Evolutionary conservation across 371 early-diverging fungal species (phyloP), one percentile per base, ranked within the genome.

Genomic region (Apophysomyces trapeziformis): DNA sequence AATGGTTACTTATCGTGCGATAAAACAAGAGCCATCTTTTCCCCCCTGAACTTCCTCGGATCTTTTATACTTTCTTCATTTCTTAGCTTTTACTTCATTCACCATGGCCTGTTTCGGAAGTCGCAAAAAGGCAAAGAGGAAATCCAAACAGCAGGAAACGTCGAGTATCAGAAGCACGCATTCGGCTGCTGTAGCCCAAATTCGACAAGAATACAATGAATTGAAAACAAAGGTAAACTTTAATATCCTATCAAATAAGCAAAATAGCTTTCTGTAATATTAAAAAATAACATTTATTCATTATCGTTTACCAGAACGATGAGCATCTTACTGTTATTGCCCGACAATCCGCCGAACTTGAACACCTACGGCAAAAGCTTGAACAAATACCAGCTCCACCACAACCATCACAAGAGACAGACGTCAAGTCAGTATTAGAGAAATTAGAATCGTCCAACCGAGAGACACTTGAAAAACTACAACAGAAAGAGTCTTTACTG

Each of bases 151-250:
- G 16, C 13, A 11, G n/a, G 18, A 58, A 58, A 13, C 43, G 8
- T 37, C 64, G 47, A 38, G 38, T 54, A 37, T 46, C 38, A 35
- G 63, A 37, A 57, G 13, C 41, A 64, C 64, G 4, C 39, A 38
- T 32, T 50, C 38, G 56, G 32, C 57, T 57, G 35, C 68, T 16
- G 65, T 70, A 18, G 63, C 66, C 9, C 79, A 82, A 54, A 76
- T 82, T n/a, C 69, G 70, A 41, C 74, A 75, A 63, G 80, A 82
- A 68, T 76, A 73, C 57, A 69, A 74, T 65, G 78, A 78, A 18
- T 60, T 82, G 38, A 79, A 79, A 58, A 64, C 66, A 32, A 78
- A 78, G 75, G 83, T 78, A 64, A 39, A 38, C 38, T 50, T 63
- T 11, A 47, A 56, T 37, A 41, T 11, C 41, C 18, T 18, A 14